A percentile compares a stretch with the other conserved stretches of the same genome.
phyloP scores from a whole-genome alignment of 257 asterid species.

The Solanum corneliomulleri region DNA sequence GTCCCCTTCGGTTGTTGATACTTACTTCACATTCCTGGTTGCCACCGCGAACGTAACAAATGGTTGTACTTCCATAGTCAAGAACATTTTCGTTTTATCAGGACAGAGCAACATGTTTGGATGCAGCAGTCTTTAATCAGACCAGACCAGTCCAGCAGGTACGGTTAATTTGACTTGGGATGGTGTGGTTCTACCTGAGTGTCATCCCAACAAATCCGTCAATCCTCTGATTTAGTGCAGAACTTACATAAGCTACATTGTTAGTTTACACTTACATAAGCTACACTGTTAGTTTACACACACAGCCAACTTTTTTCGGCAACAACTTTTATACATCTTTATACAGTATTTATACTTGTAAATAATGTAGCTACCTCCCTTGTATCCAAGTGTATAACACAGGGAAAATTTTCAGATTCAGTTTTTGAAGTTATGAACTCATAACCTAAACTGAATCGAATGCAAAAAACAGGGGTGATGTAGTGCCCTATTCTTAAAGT shows the following conservation, averaged over 20 bases:
- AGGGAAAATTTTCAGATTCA: no score
- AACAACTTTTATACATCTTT: no score
- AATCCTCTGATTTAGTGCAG: conserved; percentile 1
- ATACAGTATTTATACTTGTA: background rate
- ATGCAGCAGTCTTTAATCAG: background rate
- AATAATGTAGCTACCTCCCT: no score
- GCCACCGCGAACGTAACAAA: background rate
- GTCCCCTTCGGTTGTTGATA: background rate
- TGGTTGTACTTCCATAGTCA: background rate
- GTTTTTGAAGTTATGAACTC: no score
- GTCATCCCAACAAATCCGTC: conserved; percentile 3
- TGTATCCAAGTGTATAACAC: background rate
- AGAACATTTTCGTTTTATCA: background rate
- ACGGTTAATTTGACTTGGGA: background rate
- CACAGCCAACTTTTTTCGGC: background rate
- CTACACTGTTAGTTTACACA: background rate
- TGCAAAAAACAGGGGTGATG: background rate
- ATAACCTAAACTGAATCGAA: background rate
- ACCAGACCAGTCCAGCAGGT: background rate
- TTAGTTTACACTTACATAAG: background rate
- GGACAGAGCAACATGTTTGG: conserved; percentile 13
- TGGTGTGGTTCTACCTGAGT: background rate
- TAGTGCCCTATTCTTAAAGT: background rate
- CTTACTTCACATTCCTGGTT: background rate
- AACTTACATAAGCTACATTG: background rate